Conservation (phyloP, 2,329 filamentous ascomycete genomes). For the Claviceps paspali region DNA sequence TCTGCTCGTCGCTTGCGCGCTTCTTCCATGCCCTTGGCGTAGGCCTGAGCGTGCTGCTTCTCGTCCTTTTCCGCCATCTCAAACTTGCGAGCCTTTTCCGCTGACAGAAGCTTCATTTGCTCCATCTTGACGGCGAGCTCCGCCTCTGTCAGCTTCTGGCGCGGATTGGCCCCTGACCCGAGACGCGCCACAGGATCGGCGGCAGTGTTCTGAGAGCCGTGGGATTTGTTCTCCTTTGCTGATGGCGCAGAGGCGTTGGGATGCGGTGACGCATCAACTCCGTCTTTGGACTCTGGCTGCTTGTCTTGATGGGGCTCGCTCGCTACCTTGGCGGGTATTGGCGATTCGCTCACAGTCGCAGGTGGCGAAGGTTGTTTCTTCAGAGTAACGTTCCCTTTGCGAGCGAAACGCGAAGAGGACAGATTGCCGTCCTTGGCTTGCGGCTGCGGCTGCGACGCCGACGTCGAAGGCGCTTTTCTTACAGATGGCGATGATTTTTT, state of each 20-base stretch:
- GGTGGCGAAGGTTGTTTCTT: constrained; percentile 4
- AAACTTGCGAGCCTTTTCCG: constrained; percentile 43
- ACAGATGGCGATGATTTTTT: constrained; percentile 3
- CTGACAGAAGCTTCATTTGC: constrained; percentile 41
- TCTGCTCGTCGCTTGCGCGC: constrained; percentile 33
- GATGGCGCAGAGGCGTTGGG: constrained; percentile 17
- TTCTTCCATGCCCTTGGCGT: constrained; percentile 41
- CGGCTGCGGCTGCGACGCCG: constrained; percentile 3
- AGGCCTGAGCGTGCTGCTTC: constrained; percentile 37
- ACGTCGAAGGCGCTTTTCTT: constrained; percentile 4
- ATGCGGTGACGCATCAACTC: constrained; percentile 10
- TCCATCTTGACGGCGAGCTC: constrained; percentile 46
- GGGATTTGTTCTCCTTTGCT: constrained; percentile 8
- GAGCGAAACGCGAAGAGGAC: constrained; percentile 7
- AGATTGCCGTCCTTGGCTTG: constrained; percentile 4
- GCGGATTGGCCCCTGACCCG: constrained; percentile 41
- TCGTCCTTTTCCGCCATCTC: constrained; percentile 43
- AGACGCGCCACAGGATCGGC: constrained; percentile 27
- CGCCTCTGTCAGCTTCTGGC: constrained; percentile 42
- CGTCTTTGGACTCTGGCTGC: not conserved
- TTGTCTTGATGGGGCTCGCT: not conserved
- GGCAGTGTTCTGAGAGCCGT: constrained; percentile 14
- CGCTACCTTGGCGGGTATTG: not conserved
- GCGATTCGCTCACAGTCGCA: constrained; percentile 1
- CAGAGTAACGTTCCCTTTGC: constrained; percentile 7